Conservation (phyloP, 2,329 filamentous ascomycete genomes). For the Colletotrichum salicis region DNA sequence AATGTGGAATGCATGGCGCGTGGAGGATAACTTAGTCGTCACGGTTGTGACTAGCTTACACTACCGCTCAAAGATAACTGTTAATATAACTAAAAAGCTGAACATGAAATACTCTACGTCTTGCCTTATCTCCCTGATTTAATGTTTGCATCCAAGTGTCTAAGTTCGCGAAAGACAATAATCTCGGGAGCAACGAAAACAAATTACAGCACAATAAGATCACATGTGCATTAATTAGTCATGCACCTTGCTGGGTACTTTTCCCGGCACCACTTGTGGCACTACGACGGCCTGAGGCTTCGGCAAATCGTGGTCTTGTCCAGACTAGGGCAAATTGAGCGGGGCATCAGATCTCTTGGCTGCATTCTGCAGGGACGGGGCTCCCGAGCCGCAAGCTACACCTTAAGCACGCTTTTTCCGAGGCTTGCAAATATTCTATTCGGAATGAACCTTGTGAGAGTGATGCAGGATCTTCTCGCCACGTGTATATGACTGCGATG, state of each 20-base stretch:
- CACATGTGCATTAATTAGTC: slow-evolving; percentile 6
- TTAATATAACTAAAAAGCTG: slow-evolving; percentile 17
- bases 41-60: slow-evolving; percentile 18
- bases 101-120: not conserved
- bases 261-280: not conserved
- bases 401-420: too few species aligned
- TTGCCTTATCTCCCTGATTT: not conserved
- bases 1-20: slow-evolving; percentile 32
- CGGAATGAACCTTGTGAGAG: too few species aligned
- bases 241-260: not conserved
- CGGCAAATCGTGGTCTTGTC: slow-evolving; percentile 3
- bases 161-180: not conserved
- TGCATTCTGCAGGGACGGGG: not conserved
- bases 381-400: not conserved
- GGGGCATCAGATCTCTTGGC: not conserved
- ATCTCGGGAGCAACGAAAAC: not conserved
- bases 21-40: slow-evolving; percentile 16
- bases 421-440: not conserved
- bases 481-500: too few species aligned
- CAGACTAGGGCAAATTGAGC: not conserved
- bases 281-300: not conserved
- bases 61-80: not conserved
- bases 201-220: not conserved
- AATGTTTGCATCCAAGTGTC: too few species aligned
- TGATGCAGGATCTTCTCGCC: too few species aligned